phyloP scores from a whole-genome alignment of 2,329 filamentous ascomycete species.

The Exophiala xenobiotica region DNA sequence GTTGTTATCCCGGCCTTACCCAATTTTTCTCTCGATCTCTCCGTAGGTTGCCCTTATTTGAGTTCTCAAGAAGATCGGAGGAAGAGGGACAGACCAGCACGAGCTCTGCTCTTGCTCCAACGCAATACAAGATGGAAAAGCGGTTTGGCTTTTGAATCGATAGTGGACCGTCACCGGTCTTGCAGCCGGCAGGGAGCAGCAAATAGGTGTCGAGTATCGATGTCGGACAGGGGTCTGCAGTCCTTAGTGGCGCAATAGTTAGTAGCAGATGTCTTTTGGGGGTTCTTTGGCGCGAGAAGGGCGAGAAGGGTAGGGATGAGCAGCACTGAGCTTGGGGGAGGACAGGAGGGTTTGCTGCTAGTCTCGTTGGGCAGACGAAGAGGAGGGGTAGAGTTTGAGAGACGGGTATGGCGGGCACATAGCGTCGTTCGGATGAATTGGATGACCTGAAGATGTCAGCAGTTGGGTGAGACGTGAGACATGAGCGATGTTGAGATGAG shows the following conservation, averaged over 20 bases:
- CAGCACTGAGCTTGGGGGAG: conserved; percentile 1
- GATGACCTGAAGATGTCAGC: not conserved
- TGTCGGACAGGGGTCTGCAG: not conserved
- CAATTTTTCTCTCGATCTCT: not conserved
- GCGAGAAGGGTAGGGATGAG: not conserved
- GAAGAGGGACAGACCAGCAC: too few species aligned
- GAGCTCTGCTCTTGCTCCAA: too few species aligned
- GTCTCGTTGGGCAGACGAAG: not conserved
- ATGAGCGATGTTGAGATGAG: too few species aligned
- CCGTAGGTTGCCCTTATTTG: not conserved
- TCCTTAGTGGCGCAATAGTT: conserved; percentile 1
- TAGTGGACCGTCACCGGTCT: not conserved
- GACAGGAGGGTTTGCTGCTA: conserved; percentile 1
- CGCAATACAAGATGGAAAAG: not conserved
- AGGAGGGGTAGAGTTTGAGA: conserved; percentile 3
- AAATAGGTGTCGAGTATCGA: conserved; percentile 1
- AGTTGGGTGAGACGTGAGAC: not conserved
- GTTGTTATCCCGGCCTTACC: not conserved
- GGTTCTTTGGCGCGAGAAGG: not conserved
- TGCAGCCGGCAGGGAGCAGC: not conserved
- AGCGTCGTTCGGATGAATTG: conserved; percentile 1
- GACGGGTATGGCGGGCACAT: not conserved
- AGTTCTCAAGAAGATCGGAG: not conserved
- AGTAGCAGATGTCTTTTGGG: not conserved
- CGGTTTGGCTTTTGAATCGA: not conserved